Percentiles rank a stretch among this genome's conserved stretches.
phyloP scores from a whole-genome alignment of 108 stramenopile species.

The Phaeodactylum tricornutum region DNA sequence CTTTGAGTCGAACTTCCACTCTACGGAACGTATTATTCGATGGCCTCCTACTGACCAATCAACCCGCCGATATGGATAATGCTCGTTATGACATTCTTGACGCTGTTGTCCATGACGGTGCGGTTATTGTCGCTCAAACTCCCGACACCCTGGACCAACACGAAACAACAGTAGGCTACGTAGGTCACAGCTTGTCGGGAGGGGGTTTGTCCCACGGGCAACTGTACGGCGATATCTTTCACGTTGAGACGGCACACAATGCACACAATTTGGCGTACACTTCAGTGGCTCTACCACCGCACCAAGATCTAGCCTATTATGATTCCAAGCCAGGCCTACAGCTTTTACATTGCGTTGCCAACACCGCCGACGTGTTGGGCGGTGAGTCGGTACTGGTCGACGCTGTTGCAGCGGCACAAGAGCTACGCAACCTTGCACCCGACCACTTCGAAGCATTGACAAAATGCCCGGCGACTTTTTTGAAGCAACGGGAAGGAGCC shows the following conservation, averaged over 20 bases:
- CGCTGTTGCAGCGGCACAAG: slow-evolving; percentile 67
- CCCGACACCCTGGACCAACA: slow-evolving; percentile 1
- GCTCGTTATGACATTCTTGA: neutral
- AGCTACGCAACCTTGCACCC: slow-evolving; percentile 40
- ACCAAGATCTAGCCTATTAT: slow-evolving; percentile 79
- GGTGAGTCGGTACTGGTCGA: slow-evolving; percentile 70
- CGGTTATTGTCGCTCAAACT: neutral
- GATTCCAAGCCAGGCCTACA: slow-evolving; percentile 73
- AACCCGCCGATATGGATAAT: neutral
- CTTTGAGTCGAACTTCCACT: too few species aligned
- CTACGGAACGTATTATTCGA: too few species aligned
- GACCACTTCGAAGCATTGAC: slow-evolving; percentile 48
- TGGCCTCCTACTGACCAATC: too few species aligned
- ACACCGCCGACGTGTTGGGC: slow-evolving; percentile 25
- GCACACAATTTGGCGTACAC: slow-evolving; percentile 72
- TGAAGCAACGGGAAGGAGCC: slow-evolving; percentile 62
- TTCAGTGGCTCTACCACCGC: slow-evolving; percentile 36
- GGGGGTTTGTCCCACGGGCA: slow-evolving; percentile 62
- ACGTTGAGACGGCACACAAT: slow-evolving; percentile 37
- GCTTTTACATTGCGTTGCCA: slow-evolving; percentile 52
- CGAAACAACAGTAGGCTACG: slow-evolving; percentile 25
- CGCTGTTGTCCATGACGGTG: too few species aligned
- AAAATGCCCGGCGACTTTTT: slow-evolving; percentile 48
- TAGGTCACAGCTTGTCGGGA: slow-evolving; percentile 43
- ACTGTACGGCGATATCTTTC: slow-evolving; percentile 73